phyloP scores from a whole-genome alignment of 331 rosid genomes.

The Malus hybrid region DNA sequence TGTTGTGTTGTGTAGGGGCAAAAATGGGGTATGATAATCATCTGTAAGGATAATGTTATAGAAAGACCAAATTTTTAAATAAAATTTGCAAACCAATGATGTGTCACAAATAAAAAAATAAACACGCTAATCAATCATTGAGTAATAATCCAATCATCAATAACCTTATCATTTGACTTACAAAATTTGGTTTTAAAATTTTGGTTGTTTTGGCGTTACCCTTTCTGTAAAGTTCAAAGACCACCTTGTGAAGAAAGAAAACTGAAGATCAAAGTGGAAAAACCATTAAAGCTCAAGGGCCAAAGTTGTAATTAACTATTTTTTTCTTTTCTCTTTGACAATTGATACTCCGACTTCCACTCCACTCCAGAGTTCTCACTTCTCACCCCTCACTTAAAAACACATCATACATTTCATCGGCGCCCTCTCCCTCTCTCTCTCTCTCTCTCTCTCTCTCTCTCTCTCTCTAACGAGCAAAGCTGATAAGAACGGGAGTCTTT shows the following conservation, averaged over 20 bases:
- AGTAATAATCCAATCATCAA: too few relatives aligned
- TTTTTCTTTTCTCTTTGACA: not conserved
- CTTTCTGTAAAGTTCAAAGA: not conserved
- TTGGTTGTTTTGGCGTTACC: too few relatives aligned
- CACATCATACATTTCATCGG: conserved; percentile 3
- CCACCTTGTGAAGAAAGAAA: not conserved
- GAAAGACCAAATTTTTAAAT: too few relatives aligned
- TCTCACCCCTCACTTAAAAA: not conserved
- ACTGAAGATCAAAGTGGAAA: not conserved
- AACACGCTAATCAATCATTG: too few relatives aligned
- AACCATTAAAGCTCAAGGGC: not conserved
- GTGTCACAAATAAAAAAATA: too few relatives aligned
- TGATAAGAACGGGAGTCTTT: not conserved
- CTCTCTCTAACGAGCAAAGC: not conserved
- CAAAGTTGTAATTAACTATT: not conserved
- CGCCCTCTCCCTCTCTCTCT: not conserved
- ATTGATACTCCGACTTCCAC: not conserved
- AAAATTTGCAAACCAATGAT: too few relatives aligned
- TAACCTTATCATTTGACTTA: accelerated
- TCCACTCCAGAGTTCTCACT: not conserved
- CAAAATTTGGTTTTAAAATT: too few relatives aligned
- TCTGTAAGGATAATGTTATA: too few relatives aligned
- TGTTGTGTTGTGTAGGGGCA: too few relatives aligned
- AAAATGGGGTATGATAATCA: too few relatives aligned
- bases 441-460: not conserved